Evolutionary conservation across 1,284 basidiomycete species (phyloP).

Genomic region (Chalciporus sp.): DNA sequence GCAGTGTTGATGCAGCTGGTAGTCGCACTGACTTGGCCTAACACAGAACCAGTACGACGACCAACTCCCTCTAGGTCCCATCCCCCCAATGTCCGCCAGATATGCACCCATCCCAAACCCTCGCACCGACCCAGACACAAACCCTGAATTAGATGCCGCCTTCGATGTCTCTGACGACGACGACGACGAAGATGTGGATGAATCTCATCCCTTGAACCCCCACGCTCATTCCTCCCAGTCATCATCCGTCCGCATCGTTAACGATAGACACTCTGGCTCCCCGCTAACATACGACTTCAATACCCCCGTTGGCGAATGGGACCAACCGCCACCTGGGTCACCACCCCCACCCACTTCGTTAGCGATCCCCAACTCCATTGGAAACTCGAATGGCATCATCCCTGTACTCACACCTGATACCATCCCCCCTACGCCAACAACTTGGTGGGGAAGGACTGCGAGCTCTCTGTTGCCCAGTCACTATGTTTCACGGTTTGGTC

Average conservation of each 20-base stretch:
- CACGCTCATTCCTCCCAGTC: slow-evolving; percentile 34
- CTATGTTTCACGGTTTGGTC: slow-evolving; percentile 49
- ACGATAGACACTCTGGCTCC: slow-evolving; percentile 7
- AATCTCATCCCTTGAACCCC: slow-evolving; percentile 56
- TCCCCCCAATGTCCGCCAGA: slow-evolving; percentile 55
- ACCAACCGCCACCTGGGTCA: slow-evolving; percentile 81
- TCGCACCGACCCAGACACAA: slow-evolving; percentile 50
- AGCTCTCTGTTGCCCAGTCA: slow-evolving; percentile 57
- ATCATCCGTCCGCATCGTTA: slow-evolving; percentile 19
- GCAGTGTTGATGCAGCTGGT: slow-evolving; percentile 8
- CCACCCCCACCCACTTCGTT: slow-evolving; percentile 68
- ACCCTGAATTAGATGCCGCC: slow-evolving; percentile 73
- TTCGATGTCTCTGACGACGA: slow-evolving; percentile 77
- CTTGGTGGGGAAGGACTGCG: slow-evolving; percentile 60
- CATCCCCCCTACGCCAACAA: slow-evolving; percentile 33
- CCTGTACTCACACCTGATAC: slow-evolving; percentile 52
- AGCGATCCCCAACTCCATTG: slow-evolving; percentile 69
- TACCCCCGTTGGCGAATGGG: slow-evolving; percentile 72
- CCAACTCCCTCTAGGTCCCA: not conserved
- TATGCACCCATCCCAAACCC: slow-evolving; percentile 73
- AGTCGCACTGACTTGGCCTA: not conserved
- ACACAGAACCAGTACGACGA: slow-evolving; percentile 1
- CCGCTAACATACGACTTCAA: slow-evolving; percentile 82
- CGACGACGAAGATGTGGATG: slow-evolving; percentile 54
- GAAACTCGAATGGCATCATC: slow-evolving; percentile 82